phyloP scores from a whole-genome alignment of 1,139 yeast genomes.

The Pichia inconspicua region DNA sequence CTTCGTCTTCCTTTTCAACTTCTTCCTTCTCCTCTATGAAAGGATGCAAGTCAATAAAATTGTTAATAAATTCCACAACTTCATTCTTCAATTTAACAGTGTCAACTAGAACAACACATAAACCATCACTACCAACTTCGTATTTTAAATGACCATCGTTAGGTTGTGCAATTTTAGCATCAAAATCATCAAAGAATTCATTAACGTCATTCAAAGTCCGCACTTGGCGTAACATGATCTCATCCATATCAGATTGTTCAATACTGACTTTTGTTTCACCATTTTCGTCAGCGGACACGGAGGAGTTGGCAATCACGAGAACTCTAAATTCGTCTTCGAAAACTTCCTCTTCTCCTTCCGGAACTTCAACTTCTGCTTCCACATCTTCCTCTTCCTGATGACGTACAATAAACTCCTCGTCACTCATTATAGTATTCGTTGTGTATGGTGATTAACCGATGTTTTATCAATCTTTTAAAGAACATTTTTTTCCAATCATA shows the following conservation, averaged over 20 bases:
- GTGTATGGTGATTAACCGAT: neutral
- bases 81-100: slow-evolving; percentile 20
- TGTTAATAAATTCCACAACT: slow-evolving; percentile 23
- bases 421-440: slow-evolving; percentile 9
- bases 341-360: slow-evolving; percentile 1
- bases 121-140: slow-evolving; percentile 66
- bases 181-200: slow-evolving; percentile 55
- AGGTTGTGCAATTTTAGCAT: slow-evolving; percentile 52
- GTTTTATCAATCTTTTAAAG: neutral
- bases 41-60: slow-evolving; percentile 10
- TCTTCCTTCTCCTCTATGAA: slow-evolving; percentile 8
- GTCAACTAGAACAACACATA: slow-evolving; percentile 52
- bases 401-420: slow-evolving; percentile 15
- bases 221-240: slow-evolving; percentile 31
- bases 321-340: slow-evolving; percentile 26
- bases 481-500: neutral
- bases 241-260: slow-evolving; percentile 47
- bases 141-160: slow-evolving; percentile 62
- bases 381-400: slow-evolving; percentile 10
- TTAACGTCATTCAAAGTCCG: slow-evolving; percentile 35
- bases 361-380: slow-evolving; percentile 2
- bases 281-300: slow-evolving; percentile 5
- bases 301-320: slow-evolving; percentile 17
- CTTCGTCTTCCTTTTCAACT: slow-evolving; percentile 10
- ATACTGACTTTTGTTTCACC: slow-evolving; percentile 14